Evolutionary conservation across 2,329 filamentous ascomycete species (phyloP).

Genomic region (Aureobasidium sp.): DNA sequence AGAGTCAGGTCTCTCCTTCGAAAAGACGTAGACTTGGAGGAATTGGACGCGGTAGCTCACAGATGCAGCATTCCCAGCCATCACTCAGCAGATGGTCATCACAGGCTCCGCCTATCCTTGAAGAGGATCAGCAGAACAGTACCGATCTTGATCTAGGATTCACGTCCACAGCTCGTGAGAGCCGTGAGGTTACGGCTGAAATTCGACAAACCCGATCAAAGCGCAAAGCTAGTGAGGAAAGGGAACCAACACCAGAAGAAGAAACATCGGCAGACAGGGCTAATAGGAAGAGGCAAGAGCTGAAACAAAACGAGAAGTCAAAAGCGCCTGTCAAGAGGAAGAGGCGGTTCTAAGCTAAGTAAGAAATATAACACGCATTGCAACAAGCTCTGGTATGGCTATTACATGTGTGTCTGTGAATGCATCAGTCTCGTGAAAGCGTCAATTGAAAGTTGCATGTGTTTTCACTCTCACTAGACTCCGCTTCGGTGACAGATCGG

Average conservation of each 20-base stretch:
- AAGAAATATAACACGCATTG: background rate
- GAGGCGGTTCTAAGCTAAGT: conserved; percentile 42
- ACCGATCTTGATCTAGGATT: background rate
- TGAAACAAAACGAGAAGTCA: conserved; percentile 48
- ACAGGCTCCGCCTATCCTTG: background rate
- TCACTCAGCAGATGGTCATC: conserved; percentile 6
- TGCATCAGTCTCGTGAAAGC: background rate
- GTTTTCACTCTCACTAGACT: too few species aligned
- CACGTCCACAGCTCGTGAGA: background rate
- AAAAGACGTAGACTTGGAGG: conserved; percentile 2
- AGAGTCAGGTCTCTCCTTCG: background rate
- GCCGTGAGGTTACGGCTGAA: background rate
- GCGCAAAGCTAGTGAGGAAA: conserved; percentile 8
- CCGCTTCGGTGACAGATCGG: background rate
- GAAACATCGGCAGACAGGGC: conserved; percentile 47
- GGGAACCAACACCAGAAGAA: conserved; percentile 2
- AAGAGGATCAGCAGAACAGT: background rate
- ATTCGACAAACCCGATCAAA: conserved; percentile 2
- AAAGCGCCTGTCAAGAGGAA: conserved; percentile 51
- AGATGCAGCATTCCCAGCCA: conserved; percentile 1
- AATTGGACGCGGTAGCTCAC: conserved; percentile 8
- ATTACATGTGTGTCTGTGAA: background rate
- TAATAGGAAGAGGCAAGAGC: conserved; percentile 47
- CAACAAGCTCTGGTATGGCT: background rate
- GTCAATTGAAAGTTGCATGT: background rate